A percentile compares a stretch with the other conserved stretches of the same genome.
phyloP scores from a whole-genome alignment of 441 rosid genomes.

The Corymbia calophylla region DNA sequence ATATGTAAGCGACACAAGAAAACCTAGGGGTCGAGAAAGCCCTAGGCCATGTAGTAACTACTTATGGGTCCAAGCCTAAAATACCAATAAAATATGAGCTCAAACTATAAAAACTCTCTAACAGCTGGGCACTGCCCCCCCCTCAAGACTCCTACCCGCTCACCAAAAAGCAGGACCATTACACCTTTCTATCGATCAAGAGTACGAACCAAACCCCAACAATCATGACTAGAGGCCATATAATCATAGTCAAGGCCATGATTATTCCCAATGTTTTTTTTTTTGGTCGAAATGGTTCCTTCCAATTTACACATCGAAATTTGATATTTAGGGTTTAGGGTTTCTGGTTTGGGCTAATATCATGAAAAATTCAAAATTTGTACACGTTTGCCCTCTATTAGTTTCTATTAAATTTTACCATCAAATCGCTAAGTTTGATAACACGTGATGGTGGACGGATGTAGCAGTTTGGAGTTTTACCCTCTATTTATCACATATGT shows the following conservation, averaged over 20 bases:
- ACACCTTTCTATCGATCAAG: neutral
- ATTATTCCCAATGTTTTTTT: neutral
- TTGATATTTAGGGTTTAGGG: neutral
- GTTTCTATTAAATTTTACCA: too few species aligned
- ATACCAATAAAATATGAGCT: neutral
- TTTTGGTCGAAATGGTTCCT: too few species aligned
- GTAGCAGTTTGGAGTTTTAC: too few species aligned
- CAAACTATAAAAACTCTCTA: neutral
- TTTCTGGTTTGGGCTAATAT: neutral
- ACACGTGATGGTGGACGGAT: accelerated
- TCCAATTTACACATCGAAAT: neutral
- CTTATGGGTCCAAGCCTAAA: too few species aligned
- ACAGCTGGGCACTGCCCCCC: neutral
- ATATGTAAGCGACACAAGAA: neutral
- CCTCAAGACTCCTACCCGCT: neutral
- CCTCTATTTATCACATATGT: too few species aligned
- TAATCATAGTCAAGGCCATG: neutral
- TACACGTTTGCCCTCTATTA: accelerated
- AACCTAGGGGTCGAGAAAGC: neutral
- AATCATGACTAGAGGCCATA: neutral
- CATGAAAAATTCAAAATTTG: accelerated
- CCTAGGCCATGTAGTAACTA: neutral
- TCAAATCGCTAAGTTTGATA: too few species aligned
- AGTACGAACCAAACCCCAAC: neutral
- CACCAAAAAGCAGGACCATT: accelerated